Conservation (phyloP, 2,329 filamentous ascomycete genomes). For the Aschersonia sp. region DNA sequence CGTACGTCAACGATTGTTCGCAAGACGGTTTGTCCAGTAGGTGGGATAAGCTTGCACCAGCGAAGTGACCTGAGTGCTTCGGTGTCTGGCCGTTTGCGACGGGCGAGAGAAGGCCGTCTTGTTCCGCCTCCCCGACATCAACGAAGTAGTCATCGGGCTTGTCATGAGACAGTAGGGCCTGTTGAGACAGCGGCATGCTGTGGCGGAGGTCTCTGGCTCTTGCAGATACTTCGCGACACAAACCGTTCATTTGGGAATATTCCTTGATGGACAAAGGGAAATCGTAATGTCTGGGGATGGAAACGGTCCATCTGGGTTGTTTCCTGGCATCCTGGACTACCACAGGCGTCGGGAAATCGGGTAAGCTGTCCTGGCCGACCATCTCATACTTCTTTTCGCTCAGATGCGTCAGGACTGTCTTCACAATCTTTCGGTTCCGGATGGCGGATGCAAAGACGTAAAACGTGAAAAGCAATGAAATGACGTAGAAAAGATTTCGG, state of each 20-base stretch:
- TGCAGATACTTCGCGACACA: slow-evolving; percentile 50
- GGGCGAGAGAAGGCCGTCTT: slow-evolving; percentile 42
- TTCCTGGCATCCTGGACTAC: slow-evolving; percentile 52
- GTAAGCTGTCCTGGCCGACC: slow-evolving; percentile 50
- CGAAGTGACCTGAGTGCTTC: slow-evolving; percentile 26
- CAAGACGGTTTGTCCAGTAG: slow-evolving; percentile 43
- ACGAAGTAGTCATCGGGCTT: slow-evolving; percentile 54
- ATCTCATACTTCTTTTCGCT: slow-evolving; percentile 44
- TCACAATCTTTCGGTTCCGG: slow-evolving; percentile 13
- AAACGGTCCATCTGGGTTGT: slow-evolving; percentile 64
- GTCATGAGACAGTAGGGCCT: slow-evolving; percentile 38
- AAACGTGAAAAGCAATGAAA: slow-evolving; percentile 32
- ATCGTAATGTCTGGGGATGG: slow-evolving; percentile 49
- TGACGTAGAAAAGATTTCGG: slow-evolving; percentile 39
- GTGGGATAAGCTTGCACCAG: slow-evolving; percentile 30
- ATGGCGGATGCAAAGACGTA: slow-evolving; percentile 26
- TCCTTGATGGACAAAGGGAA: slow-evolving; percentile 55
- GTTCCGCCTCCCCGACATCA: slow-evolving; percentile 59
- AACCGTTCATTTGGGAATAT: slow-evolving; percentile 55
- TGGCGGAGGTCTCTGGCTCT: slow-evolving; percentile 34
- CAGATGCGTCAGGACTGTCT: slow-evolving; percentile 28
- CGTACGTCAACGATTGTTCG: slow-evolving; percentile 58
- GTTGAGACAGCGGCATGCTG: slow-evolving; percentile 24
- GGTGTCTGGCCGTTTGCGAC: slow-evolving; percentile 20
- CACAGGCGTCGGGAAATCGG: slow-evolving; percentile 58